Percentiles rank a stretch among this genome's conserved stretches.
phyloP scores from a whole-genome alignment of 2,329 filamentous ascomycete genomes.

The Epichloe gansuensis region DNA sequence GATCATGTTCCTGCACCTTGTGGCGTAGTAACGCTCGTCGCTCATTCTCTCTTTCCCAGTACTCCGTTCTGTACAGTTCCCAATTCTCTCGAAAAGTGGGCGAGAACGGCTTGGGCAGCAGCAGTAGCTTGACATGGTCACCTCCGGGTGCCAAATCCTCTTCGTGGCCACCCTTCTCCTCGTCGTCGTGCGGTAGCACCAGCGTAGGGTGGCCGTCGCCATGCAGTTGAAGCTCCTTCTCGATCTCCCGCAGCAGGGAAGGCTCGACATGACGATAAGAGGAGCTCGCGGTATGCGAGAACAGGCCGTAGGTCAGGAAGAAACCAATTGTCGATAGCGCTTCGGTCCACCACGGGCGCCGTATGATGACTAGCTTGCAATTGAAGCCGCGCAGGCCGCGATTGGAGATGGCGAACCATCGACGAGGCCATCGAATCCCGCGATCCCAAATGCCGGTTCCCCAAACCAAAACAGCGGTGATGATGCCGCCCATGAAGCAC shows the following conservation, averaged over 20 bases:
- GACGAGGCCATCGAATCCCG: constrained; percentile 82
- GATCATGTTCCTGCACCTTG: constrained; percentile 56
- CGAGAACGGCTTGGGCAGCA: constrained; percentile 90
- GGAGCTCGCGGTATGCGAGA: constrained; percentile 54
- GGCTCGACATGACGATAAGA: constrained; percentile 70
- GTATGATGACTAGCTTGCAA: constrained; percentile 84
- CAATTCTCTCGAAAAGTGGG: constrained; percentile 92
- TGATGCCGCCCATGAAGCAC: constrained; percentile 78
- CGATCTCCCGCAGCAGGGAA: constrained; percentile 42
- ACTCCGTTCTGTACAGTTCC: constrained; percentile 87
- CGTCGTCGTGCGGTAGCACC: constrained; percentile 35
- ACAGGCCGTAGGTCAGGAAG: constrained; percentile 62
- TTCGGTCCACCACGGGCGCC: constrained; percentile 72
- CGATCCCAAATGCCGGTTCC: constrained; percentile 93
- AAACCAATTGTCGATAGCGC: constrained; percentile 59
- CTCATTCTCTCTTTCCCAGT: constrained; percentile 96
- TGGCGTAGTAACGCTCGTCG: constrained; percentile 59
- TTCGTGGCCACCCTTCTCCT: constrained; percentile 58
- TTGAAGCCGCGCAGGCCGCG: constrained; percentile 85
- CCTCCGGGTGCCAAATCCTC: constrained; percentile 85
- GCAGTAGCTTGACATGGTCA: constrained; percentile 78
- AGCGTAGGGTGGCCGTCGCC: constrained; percentile 28
- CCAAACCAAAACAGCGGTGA: constrained; percentile 81
- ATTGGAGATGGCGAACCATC: constrained; percentile 84
- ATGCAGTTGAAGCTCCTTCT: constrained; percentile 41